Base-by-base conservation (phyloP, 257 asterid species). In the Primulina tabacum region DNA sequence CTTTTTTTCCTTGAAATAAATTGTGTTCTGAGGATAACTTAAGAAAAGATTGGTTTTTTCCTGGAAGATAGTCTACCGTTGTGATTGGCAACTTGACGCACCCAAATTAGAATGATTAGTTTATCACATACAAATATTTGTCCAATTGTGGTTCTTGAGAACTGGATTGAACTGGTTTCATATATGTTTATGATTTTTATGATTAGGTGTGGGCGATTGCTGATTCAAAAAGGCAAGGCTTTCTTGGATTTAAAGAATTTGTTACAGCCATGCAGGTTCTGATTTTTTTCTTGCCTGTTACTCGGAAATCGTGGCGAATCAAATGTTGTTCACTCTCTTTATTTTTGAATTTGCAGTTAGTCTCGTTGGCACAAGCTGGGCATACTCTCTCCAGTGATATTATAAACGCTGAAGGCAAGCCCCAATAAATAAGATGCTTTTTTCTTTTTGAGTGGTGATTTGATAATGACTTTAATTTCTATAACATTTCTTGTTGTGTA, bases 121-220 rank as follows among this genome's bases (percentile, higher is more conserved):
- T 5, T 24, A 30, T 66, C 29, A 18, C 55, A n/a, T 57, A 24
- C 62, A 30, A 14, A 20, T 43, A 43, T n/a, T 57, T 35, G 55
- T 56, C 24, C 65, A 12, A 32, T 30, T 60, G 47, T 18, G 57
- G 56, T 56, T 34, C 65, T 33, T 50, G 21, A 58, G 18, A 71
- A 40, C 30, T 78, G 62, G 61, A 21, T 55, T 47, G 30, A 38
- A 32, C 20, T 50, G 32, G 20, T 26, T 73, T 56, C 24, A 32
- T 58, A 73, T 70, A 55, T 21, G 34, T 71, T 20, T 8, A 14
- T 62, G 34, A 26, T 34, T 76, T 64, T 43, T 20, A 33, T 55
- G 35, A 60, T 59, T 17, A 94, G 99, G 95, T 91, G 62, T 94
- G 97, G 97, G 97, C 99, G 11, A 83, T 94, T 56, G 92, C 99